Evolutionary conservation across 495 filamentous ascomycete species (phyloP).

Genomic region (Pyrenula aspistea): DNA sequence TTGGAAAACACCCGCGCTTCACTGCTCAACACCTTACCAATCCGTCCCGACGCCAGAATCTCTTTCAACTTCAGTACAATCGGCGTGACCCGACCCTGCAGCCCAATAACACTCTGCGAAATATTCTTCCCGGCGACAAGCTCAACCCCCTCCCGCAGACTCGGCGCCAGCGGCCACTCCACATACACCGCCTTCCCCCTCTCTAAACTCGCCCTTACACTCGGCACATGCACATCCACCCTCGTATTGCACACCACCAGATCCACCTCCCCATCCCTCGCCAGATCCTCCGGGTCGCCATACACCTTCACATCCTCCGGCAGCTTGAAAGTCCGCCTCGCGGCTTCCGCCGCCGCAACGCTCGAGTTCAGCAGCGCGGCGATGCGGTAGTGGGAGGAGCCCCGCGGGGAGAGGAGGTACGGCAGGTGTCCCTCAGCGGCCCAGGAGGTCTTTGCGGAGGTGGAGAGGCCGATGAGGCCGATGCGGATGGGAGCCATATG

Average conservation of each 20-base stretch:
- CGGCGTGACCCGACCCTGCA: background rate
- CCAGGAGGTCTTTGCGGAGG: constrained; percentile 28
- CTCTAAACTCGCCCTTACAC: constrained; percentile 27
- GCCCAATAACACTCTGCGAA: background rate
- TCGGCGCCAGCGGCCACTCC: constrained; percentile 42
- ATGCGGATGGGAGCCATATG: constrained; percentile 39
- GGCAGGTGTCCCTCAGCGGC: constrained; percentile 38
- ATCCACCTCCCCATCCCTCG: constrained; percentile 37
- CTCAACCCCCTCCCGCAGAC: background rate
- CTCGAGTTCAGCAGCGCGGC: constrained; percentile 47
- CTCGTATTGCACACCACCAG: constrained; percentile 43
- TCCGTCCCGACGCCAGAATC: background rate
- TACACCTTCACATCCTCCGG: constrained; percentile 30
- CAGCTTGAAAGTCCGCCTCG: constrained; percentile 32
- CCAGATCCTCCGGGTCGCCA: constrained; percentile 34
- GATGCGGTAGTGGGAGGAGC: constrained; percentile 34
- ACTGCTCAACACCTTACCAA: background rate
- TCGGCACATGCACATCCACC: constrained; percentile 38
- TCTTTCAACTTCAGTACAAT: background rate
- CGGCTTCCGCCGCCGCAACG: constrained; percentile 27
- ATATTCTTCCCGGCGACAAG: background rate
- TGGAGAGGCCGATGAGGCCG: constrained; percentile 43
- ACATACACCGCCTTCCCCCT: constrained; percentile 47
- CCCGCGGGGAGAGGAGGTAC: constrained; percentile 30
- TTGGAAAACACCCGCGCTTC: background rate